Evolutionary conservation across 805 yeast species (phyloP).

Genomic region (Starmerella apicola): DNA sequence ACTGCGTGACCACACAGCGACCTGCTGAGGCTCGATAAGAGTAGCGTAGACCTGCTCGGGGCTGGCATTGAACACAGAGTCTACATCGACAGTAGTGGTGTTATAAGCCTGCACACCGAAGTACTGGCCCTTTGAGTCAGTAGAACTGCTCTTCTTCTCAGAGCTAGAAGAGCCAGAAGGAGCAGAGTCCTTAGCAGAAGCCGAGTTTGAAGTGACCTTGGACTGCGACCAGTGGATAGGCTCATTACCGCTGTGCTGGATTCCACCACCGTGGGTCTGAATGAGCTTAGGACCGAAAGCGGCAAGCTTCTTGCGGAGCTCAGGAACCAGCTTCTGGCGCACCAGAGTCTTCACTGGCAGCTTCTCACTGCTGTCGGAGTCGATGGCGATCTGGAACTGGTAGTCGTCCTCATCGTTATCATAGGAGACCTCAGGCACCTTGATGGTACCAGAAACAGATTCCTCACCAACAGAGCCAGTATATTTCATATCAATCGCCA

Average conservation of each 20-base stretch:
- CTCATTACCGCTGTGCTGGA: constrained; percentile 52
- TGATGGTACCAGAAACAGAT: constrained; percentile 52
- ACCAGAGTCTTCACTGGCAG: constrained; percentile 39
- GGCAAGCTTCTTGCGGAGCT: constrained; percentile 46
- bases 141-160: constrained; percentile 7
- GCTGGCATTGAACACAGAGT: constrained; percentile 71
- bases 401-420: constrained; percentile 78
- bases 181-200: constrained; percentile 14
- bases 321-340: constrained; percentile 52
- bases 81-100: constrained; percentile 65
- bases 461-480: constrained; percentile 33
- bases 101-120: constrained; percentile 45
- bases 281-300: constrained; percentile 72
- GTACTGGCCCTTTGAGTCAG: constrained; percentile 2
- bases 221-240: constrained; percentile 16
- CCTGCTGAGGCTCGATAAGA: constrained; percentile 59
- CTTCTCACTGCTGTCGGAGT: constrained; percentile 36
- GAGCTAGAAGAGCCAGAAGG: background rate
- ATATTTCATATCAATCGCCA: constrained; percentile 52
- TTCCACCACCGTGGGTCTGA: constrained; percentile 63
- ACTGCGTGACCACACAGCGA: constrained; percentile 86
- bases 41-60: constrained; percentile 77
- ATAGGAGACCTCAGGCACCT: constrained; percentile 86
- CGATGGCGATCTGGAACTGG: constrained; percentile 65
- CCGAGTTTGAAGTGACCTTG: constrained; percentile 13